phyloP scores from a whole-genome alignment of 2,329 filamentous ascomycete species.

The Cercospora zeae-maydis region DNA sequence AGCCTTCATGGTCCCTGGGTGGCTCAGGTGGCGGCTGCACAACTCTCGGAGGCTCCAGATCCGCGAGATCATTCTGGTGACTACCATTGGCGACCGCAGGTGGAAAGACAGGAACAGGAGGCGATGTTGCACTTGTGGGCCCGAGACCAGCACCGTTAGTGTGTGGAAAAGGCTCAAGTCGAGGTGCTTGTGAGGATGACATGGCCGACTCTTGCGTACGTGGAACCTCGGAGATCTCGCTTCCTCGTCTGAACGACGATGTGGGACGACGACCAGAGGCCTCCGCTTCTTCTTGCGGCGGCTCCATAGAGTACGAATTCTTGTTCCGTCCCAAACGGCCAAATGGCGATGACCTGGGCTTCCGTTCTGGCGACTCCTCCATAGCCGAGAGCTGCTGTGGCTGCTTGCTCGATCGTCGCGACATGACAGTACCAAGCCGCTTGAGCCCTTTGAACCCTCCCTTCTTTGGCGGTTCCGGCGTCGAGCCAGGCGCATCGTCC shows the following conservation, averaged over 20 bases:
- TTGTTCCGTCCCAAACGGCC: slow-evolving; percentile 58
- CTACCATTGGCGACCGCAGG: slow-evolving; percentile 30
- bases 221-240: slow-evolving; percentile 31
- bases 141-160: slow-evolving; percentile 26
- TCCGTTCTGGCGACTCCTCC: slow-evolving; percentile 50
- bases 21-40: slow-evolving; percentile 35
- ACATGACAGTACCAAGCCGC: slow-evolving; percentile 67
- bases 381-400: slow-evolving; percentile 29
- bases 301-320: slow-evolving; percentile 50
- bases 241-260: slow-evolving; percentile 34
- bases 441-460: slow-evolving; percentile 49
- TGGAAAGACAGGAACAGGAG: neutral
- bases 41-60: slow-evolving; percentile 33
- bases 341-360: slow-evolving; percentile 54
- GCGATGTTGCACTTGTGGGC: slow-evolving; percentile 12
- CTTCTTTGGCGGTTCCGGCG: slow-evolving; percentile 41
- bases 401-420: slow-evolving; percentile 56
- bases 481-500: slow-evolving; percentile 43
- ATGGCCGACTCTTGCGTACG: slow-evolving; percentile 9
- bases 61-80: slow-evolving; percentile 36
- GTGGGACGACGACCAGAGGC: slow-evolving; percentile 27
- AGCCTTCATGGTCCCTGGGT: slow-evolving; percentile 69
- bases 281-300: slow-evolving; percentile 28
- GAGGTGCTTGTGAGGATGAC: slow-evolving; percentile 16
- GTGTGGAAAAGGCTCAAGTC: slow-evolving; percentile 19